Evolutionary conservation across 2,329 filamentous ascomycete species (phyloP).

Genomic region (Penicillium glabrum): DNA sequence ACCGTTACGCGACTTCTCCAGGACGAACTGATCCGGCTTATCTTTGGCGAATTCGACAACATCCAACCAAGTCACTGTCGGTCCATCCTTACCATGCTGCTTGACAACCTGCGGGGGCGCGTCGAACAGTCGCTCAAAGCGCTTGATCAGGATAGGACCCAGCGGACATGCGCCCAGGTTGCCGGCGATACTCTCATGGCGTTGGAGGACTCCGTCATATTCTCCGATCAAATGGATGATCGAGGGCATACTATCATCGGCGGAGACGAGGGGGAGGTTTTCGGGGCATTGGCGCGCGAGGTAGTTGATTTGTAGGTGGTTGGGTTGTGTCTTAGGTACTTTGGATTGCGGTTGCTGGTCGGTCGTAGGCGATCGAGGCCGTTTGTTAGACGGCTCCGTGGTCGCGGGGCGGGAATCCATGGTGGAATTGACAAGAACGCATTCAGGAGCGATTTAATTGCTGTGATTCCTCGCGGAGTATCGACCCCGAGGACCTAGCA

Average conservation of each 20-base stretch:
- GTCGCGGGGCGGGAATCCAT: constrained; percentile 39
- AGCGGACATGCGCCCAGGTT: constrained; percentile 81
- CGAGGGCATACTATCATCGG: constrained; percentile 70
- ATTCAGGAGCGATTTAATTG: background rate
- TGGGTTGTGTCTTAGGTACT: constrained; percentile 54
- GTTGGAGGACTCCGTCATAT: constrained; percentile 81
- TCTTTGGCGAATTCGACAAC: constrained; percentile 80
- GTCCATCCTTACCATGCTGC: constrained; percentile 60
- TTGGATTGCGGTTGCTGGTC: constrained; percentile 48
- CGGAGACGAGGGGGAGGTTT: constrained; percentile 62
- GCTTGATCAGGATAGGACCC: constrained; percentile 78
- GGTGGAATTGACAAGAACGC: constrained; percentile 1
- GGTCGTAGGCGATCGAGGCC: constrained; percentile 46
- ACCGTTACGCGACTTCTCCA: constrained; percentile 68
- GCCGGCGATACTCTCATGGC: constrained; percentile 82
- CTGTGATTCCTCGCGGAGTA: background rate
- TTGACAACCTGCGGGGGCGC: constrained; percentile 69
- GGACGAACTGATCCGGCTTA: constrained; percentile 74
- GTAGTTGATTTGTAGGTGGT: constrained; percentile 68
- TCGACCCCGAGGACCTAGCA: background rate
- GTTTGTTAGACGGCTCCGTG: constrained; percentile 43
- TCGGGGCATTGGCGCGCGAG: constrained; percentile 63
- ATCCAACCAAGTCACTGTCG: constrained; percentile 76
- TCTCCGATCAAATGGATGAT: constrained; percentile 71
- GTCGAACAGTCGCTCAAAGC: constrained; percentile 83